Evolutionary conservation across 805 yeast genomes (phyloP), one percentile per base, ranked within the genome.

Genomic region (Candida cerambycidarum): DNA sequence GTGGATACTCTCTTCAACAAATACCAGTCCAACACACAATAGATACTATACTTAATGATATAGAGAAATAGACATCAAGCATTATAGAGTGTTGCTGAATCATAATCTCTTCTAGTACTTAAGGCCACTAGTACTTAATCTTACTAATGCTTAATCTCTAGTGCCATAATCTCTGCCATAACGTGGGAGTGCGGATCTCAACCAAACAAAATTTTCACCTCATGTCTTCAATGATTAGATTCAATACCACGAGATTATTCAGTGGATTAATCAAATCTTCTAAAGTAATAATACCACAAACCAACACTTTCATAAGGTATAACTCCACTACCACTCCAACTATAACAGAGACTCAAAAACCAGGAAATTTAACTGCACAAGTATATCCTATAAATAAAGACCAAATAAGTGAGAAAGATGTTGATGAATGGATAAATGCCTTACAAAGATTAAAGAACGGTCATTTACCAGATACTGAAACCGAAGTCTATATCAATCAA

Each of bases 381-480:
- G 52, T 70, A 12, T 68, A 49, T 45, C 76, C 75, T 7, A 48
- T 66, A 39, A 56, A 66, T 47, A 64, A 66, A 50, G 61, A 61
- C n/a, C 41, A 51, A 42, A 66, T 71, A 42, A 55, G 62, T 12
- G 75, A 69, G 43, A 40, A 54, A 28, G 73, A 71, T 45, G 61
- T 69, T 21, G 76, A 75, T 44, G 69, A 70, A 41, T 76, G 80
- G 80, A 56, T 75, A 38, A 46, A 42, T 1, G 75, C 79, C 16
- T 66, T 76, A 27, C 61, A 65, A 41, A 61, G 66, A 28, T 62
- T 75, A 54, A 69, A 56, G 49, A 45, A 40, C 19, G 67, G 60
- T 41, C 65, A 57, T 54, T 57, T 55, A 19, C 61, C 49, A 45
- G 71, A 62, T 13, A 53, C 48, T 13, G 62, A 57, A 37, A 47